Evolutionary conservation across 2,329 filamentous ascomycete genomes (phyloP).

Genomic region (Talaromyces sp.): DNA sequence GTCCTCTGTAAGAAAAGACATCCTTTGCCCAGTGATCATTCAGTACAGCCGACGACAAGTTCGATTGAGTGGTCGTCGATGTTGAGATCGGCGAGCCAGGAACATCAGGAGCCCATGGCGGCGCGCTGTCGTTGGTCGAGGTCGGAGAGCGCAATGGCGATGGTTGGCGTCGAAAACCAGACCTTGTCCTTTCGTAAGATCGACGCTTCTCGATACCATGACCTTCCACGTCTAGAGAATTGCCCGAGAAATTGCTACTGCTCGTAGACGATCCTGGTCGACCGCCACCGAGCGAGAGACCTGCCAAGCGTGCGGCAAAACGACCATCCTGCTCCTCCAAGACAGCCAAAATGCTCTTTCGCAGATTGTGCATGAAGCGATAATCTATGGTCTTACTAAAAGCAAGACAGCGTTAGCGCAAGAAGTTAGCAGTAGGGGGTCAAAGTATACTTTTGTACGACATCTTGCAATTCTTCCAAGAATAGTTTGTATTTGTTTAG

Average conservation of each 20-base stretch:
- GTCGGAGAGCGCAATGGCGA: conserved; percentile 29
- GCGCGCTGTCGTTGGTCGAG: conserved; percentile 33
- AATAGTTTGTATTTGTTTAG: conserved; percentile 53
- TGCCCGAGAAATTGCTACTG: conserved; percentile 29
- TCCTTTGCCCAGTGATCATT: conserved; percentile 45
- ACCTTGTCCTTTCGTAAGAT: conserved; percentile 38
- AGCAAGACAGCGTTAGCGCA: conserved; percentile 21
- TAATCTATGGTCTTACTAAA: conserved; percentile 31
- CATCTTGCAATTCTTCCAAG: conserved; percentile 46
- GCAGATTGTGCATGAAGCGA: conserved; percentile 29
- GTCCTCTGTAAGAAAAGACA: conserved; percentile 35
- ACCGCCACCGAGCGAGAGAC: conserved; percentile 29
- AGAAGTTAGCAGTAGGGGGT: not conserved
- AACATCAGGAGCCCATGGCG: conserved; percentile 33
- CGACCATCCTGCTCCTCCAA: conserved; percentile 33
- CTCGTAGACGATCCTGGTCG: conserved; percentile 28
- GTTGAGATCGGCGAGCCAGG: conserved; percentile 37
- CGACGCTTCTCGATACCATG: conserved; percentile 32
- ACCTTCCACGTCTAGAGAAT: conserved; percentile 26
- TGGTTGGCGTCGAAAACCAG: conserved; percentile 28
- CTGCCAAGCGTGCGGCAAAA: conserved; percentile 28
- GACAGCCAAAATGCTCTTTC: conserved; percentile 29
- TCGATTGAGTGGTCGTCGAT: conserved; percentile 34
- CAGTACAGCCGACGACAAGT: conserved; percentile 27
- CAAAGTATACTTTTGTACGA: conserved; percentile 47